Conservation (phyloP, 2,329 filamentous ascomycete species). For the Trichoderma sp. region DNA sequence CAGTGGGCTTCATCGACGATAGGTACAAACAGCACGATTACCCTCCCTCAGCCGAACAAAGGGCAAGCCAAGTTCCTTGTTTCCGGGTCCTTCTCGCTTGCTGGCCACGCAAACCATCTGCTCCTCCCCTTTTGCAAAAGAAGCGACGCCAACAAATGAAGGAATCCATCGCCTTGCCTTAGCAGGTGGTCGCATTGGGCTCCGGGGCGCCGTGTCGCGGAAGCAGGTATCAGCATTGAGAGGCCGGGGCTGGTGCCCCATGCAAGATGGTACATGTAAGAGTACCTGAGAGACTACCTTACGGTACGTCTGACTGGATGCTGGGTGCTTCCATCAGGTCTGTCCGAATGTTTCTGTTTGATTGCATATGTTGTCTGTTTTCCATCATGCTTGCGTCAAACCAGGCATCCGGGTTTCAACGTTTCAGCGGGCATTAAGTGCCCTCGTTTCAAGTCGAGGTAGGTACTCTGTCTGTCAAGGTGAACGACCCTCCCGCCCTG, state of each 20-base stretch:
- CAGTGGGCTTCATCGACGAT: background rate
- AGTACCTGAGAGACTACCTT: too few species aligned
- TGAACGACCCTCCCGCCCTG: too few species aligned
- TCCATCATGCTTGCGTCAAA: too few species aligned
- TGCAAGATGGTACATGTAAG: background rate
- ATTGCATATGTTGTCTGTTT: too few species aligned
- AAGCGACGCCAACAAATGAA: slow-evolving; percentile 6
- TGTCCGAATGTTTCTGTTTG: too few species aligned
- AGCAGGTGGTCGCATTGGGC: slow-evolving; percentile 21
- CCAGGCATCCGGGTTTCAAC: too few species aligned
- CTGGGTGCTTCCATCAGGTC: too few species aligned
- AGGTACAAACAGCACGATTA: background rate
- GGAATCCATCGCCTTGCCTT: slow-evolving; percentile 1
- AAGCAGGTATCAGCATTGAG: slow-evolving; percentile 16
- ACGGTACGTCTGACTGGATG: too few species aligned
- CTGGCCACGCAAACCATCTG: slow-evolving; percentile 5
- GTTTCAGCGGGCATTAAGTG: too few species aligned
- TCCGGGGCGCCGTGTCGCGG: slow-evolving; percentile 18
- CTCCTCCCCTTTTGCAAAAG: background rate
- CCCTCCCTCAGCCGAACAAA: background rate
- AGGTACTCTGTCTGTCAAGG: too few species aligned
- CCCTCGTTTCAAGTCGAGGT: too few species aligned
- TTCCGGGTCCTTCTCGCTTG: background rate
- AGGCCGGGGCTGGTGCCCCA: slow-evolving; percentile 12
- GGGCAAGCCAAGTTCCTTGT: background rate